These are phyloP conservation scores for Ustilago tritici DNA, from an alignment of 1,284 basidiomycete genomes.

Conservation along the genomic window DNA sequence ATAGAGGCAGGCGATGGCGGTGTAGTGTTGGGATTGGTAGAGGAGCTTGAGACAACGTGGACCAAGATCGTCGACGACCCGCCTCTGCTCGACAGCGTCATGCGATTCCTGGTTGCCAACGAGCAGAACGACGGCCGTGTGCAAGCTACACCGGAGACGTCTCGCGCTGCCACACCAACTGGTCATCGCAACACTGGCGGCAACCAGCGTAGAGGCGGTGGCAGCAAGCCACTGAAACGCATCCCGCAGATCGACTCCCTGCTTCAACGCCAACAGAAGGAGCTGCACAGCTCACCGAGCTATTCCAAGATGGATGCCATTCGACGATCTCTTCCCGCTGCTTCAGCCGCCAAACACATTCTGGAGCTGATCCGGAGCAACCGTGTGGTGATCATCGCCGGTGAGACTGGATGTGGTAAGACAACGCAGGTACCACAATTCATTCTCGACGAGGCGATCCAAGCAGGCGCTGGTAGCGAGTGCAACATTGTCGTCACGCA, in stretches of 20 bases:
- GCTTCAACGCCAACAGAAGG: constrained; percentile 75
- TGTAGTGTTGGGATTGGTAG: constrained; percentile 80
- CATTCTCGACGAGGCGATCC: constrained; percentile 79
- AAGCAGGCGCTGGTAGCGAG: constrained; percentile 75
- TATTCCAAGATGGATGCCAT: constrained; percentile 77
- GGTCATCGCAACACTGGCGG: constrained; percentile 11
- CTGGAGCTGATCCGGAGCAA: constrained; percentile 40
- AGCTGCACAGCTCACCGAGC: constrained; percentile 81
- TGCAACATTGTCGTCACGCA: constrained; percentile 89
- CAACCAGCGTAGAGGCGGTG: constrained; percentile 12
- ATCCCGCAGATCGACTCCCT: constrained; percentile 74
- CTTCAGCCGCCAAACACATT: constrained; percentile 84
- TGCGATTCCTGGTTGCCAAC: constrained; percentile 54
- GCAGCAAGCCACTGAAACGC: constrained; percentile 63
- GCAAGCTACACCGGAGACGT: constrained; percentile 20
- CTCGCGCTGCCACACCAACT: constrained; percentile 18
- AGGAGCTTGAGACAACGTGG: constrained; percentile 75
- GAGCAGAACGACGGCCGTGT: constrained; percentile 23
- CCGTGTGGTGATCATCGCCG: constrained; percentile 53
- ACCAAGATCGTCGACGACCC: constrained; percentile 62
- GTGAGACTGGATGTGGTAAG: constrained; percentile 83
- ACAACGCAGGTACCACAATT: constrained; percentile 86
- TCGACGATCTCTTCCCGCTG: constrained; percentile 77
- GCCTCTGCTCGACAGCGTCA: constrained; percentile 65
- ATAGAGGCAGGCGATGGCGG: constrained; percentile 78